Base-by-base conservation (phyloP, 257 asterid genomes). In the Petrea volubilis region DNA sequence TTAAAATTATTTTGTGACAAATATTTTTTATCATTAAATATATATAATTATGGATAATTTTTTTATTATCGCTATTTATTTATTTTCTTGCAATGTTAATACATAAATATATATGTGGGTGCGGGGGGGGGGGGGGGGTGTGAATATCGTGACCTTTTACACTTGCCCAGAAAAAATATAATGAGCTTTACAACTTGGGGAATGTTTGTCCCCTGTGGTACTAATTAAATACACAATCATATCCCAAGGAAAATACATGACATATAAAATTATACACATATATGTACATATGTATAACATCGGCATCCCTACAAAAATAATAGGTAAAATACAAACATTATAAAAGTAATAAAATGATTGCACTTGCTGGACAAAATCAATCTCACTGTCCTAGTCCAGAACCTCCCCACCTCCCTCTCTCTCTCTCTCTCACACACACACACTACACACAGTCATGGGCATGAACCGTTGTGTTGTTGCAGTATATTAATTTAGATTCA, bases 401-500 rank as follows among this genome's bases (percentile, higher is more conserved):
- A 17, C 10, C 25, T 7, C 24, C 3, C 53, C 34, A 1, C 18
- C 46, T 21, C 33, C 44, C 33, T 20, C 66, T 50, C 53, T 13
- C 27, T 20, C 15, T 34, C 65, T 41, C 51, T 27, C 69, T 15
- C 64, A 53, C 73, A 70, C 53, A 47, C 2, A 75, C 71, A 74
- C 44, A 52, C 63, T 10, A 36, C 56, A 56, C 55, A 24, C 70
- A 75, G 83, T 56, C 50, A 77, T 71, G 73, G 61, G 75, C 70
- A 65, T 74, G 77, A 80, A 82, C 77, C 73, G 66, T 57, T 76
- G 71, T 64, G 61, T 67, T 12, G 63, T 55, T 15, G 64, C 44
- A 55, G 53, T 81, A 64, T 76, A 82, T 75, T 72, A 74, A 78
- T 74, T 76, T 80, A 29, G 70, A 73, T 80, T 86, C 93, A 85